Percentiles rank a stretch among this genome's conserved stretches.
phyloP scores from a whole-genome alignment of 768 basidiomycete species.

The Punctularia strigosozonata region DNA sequence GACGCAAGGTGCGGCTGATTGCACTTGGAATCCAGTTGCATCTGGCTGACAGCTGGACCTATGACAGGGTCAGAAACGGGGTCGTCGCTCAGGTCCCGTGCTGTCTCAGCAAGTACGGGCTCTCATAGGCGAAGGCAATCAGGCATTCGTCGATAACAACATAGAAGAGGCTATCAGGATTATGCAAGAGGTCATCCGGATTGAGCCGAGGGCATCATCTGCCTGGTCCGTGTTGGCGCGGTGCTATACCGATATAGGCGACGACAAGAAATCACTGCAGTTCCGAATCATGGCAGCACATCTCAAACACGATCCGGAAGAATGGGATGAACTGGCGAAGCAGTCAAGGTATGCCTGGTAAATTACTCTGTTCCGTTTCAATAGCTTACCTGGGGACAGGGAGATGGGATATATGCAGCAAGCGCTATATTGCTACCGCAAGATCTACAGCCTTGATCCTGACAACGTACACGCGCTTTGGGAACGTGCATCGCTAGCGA shows the following conservation, averaged over 20 bases:
- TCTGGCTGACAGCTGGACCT: slow-evolving; percentile 2
- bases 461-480: slow-evolving; percentile 77
- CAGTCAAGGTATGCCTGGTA: slow-evolving; percentile 50
- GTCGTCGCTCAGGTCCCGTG: slow-evolving; percentile 42
- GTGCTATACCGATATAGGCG: slow-evolving; percentile 64
- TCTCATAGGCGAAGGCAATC: slow-evolving; percentile 78
- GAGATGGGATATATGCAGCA: slow-evolving; percentile 69
- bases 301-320: slow-evolving; percentile 70
- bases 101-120: slow-evolving; percentile 62
- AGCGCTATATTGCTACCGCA: slow-evolving; percentile 85
- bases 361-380: too few species aligned
- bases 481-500: slow-evolving; percentile 79
- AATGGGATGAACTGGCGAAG: slow-evolving; percentile 73
- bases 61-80: slow-evolving; percentile 9
- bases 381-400: too few species aligned
- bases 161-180: slow-evolving; percentile 58
- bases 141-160: slow-evolving; percentile 69
- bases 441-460: slow-evolving; percentile 69
- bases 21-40: neutral
- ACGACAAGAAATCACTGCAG: slow-evolving; percentile 64
- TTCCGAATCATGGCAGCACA: slow-evolving; percentile 87
- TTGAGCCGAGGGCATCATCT: slow-evolving; percentile 73
- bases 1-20: slow-evolving; percentile 34
- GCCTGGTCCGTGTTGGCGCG: slow-evolving; percentile 87
- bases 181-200: slow-evolving; percentile 88